These are phyloP conservation scores for Gaeumannomyces sp. DNA, from an alignment of 2,329 filamentous ascomycete genomes.

Conservation along the genomic window DNA sequence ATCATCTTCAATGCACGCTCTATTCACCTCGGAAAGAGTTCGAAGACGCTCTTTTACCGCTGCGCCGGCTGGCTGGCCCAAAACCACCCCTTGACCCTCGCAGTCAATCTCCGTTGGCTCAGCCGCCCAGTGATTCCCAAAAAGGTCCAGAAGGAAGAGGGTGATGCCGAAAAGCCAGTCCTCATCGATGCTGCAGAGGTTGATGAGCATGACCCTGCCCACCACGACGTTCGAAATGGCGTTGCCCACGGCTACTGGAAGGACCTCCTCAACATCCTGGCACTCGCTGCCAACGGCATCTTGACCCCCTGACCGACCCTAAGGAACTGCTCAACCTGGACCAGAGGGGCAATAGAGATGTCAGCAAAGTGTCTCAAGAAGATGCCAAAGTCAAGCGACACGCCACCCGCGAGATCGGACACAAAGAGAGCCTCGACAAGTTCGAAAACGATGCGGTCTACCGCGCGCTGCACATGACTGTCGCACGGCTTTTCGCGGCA, in stretches of 20 bases:
- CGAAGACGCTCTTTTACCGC: constrained; percentile 44
- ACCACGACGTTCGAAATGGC: constrained; percentile 38
- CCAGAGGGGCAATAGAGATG: constrained; percentile 18
- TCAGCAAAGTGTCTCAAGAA: constrained; percentile 15
- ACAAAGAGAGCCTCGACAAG: constrained; percentile 30
- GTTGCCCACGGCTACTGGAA: constrained; percentile 58
- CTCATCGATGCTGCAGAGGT: constrained; percentile 25
- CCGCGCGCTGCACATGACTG: constrained; percentile 42
- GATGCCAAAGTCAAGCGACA: constrained; percentile 21
- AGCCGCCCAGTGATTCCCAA: constrained; percentile 50
- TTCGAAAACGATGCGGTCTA: constrained; percentile 41
- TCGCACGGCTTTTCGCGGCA: constrained; percentile 50
- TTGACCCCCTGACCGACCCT: constrained; percentile 36
- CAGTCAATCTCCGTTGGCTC: constrained; percentile 49
- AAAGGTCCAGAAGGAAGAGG: constrained; percentile 34
- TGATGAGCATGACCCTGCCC: constrained; percentile 29
- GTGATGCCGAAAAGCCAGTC: constrained; percentile 27
- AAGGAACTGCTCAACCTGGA: constrained; percentile 33
- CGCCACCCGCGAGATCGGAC: constrained; percentile 30
- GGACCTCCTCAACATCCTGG: constrained; percentile 51
- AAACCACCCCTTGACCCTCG: constrained; percentile 47
- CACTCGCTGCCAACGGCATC: constrained; percentile 41
- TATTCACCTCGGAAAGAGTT: constrained; percentile 54
- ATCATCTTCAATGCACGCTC: constrained; percentile 55
- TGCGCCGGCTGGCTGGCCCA: constrained; percentile 50